Base-by-base conservation (phyloP, 2,329 filamentous ascomycete species). In the Paracoccidioides brasiliensis region DNA sequence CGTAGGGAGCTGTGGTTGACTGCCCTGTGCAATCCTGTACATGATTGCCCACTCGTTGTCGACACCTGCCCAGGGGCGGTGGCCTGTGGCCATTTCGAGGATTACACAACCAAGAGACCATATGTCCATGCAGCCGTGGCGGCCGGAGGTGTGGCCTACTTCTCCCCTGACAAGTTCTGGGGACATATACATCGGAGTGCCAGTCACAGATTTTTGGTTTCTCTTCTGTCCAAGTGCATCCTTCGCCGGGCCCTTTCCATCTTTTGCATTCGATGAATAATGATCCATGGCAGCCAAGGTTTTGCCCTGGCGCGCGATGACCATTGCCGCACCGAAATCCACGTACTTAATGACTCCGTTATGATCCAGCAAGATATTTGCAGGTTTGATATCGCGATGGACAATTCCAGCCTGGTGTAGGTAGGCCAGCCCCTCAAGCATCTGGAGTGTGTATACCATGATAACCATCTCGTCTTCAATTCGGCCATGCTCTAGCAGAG, bases 1-100 rank as follows among this genome's bases (percentile, higher is more conserved):
- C 0, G 81, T 78, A 1, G 93, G 93, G 55, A 96, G 78, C 67
- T 89, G 85, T 5, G 93, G 93, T 51, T 90, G 87, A 64, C 96
- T 95, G 61, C 93, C 93, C 68, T 95, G 91, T 1, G 93, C 93
- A 66, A 98, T 98, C 75, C 97, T 97, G 79, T 96, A 98, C 93
- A 98, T 98, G 74, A 98, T 97, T 44, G 93, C 93, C 90, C 90
- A 98, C 71, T 98, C 93, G 68, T 98, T 98, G 74, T 98, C 93
- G 49, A 97, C 82, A 61, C 85, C 89, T 32, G 90, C 89, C 93
- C 93, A 98, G 1, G 93, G 93, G 14, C 91, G 83, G 59, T 90
- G 82, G 22, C 93, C 93, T 0, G 93, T 98, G 3, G 89, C 89
- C 91, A 98, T 97, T 71, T 98, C 93, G 44, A 96, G 80, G 61